Conservation (phyloP, 164 flowering plant species). For the Magnolia sinica region DNA sequence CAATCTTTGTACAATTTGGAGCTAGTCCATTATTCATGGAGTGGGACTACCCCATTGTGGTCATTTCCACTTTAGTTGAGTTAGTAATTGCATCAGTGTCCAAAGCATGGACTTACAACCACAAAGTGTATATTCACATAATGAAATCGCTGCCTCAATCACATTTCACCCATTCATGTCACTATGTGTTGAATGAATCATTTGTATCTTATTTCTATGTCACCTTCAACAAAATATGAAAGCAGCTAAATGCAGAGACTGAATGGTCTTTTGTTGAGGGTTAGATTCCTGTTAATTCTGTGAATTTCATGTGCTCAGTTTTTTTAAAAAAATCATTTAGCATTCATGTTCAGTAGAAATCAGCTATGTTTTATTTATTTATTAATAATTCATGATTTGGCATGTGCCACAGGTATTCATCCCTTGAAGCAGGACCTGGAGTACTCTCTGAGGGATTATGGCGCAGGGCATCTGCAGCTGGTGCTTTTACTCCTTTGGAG, state of each 20-base stretch:
- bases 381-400: conserved; percentile 2
- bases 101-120: too few species aligned
- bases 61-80: background rate
- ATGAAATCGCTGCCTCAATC: too few species aligned
- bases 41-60: background rate
- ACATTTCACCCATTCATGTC: too few species aligned
- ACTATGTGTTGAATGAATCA: too few species aligned
- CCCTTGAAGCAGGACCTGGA: conserved; percentile 44
- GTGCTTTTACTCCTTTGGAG: conserved; percentile 66
- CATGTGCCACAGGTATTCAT: conserved; percentile 42
- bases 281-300: conserved; percentile 2
- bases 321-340: background rate
- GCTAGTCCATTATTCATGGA: background rate
- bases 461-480: conserved; percentile 79
- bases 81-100: background rate
- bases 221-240: too few species aligned
- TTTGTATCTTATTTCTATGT: too few species aligned
- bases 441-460: conserved; percentile 70
- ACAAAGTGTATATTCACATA: too few species aligned
- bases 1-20: background rate
- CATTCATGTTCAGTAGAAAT: background rate
- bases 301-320: background rate
- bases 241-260: background rate
- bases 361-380: background rate
- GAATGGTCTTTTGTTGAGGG: background rate